A percentile compares a stretch with the other conserved stretches of the same genome.
Evolutionary conservation across 2,329 filamentous ascomycete species (phyloP).

Genomic region (Ascocoryne sarcoides): DNA sequence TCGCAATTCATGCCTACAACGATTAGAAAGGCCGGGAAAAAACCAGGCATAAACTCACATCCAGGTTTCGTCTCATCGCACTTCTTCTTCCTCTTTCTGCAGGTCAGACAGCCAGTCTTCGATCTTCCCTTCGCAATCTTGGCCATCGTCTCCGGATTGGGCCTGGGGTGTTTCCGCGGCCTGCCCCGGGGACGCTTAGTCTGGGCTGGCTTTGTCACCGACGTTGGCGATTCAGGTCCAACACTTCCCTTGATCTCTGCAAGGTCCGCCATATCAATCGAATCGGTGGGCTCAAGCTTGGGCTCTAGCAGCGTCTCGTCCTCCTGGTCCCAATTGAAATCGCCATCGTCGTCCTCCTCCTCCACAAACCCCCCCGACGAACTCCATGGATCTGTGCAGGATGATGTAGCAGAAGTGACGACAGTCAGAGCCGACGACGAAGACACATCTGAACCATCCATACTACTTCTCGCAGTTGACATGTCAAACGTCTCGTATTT

Average conservation of each 20-base stretch:
- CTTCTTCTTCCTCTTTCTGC: slow-evolving; percentile 62
- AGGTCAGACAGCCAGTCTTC: slow-evolving; percentile 61
- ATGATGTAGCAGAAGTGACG: slow-evolving; percentile 23
- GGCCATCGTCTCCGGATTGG: slow-evolving; percentile 45
- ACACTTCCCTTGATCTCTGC: slow-evolving; percentile 36
- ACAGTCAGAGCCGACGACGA: slow-evolving; percentile 21
- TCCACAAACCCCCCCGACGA: slow-evolving; percentile 22
- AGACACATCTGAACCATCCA: slow-evolving; percentile 24
- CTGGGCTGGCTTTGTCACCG: slow-evolving; percentile 9
- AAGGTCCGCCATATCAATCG: slow-evolving; percentile 46
- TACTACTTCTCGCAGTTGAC: slow-evolving; percentile 18
- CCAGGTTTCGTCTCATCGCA: slow-evolving; percentile 60
- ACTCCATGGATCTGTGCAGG: slow-evolving; percentile 24
- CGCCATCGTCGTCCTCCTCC: slow-evolving; percentile 20
- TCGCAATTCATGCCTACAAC: slow-evolving; percentile 71
- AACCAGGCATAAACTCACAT: slow-evolving; percentile 39
- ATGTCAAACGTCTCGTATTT: slow-evolving; percentile 17
- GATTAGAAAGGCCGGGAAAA: not conserved
- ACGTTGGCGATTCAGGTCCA: slow-evolving; percentile 11
- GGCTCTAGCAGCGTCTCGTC: slow-evolving; percentile 35
- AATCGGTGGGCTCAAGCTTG: slow-evolving; percentile 46
- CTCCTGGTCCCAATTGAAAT: slow-evolving; percentile 29
- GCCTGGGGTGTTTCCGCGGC: slow-evolving; percentile 65
- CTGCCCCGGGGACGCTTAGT: slow-evolving; percentile 65
- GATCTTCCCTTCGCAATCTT: slow-evolving; percentile 72